Evolutionary conservation across 805 yeast genomes (phyloP), one percentile per base, ranked within the genome.

Genomic region (Starmerella floricola): DNA sequence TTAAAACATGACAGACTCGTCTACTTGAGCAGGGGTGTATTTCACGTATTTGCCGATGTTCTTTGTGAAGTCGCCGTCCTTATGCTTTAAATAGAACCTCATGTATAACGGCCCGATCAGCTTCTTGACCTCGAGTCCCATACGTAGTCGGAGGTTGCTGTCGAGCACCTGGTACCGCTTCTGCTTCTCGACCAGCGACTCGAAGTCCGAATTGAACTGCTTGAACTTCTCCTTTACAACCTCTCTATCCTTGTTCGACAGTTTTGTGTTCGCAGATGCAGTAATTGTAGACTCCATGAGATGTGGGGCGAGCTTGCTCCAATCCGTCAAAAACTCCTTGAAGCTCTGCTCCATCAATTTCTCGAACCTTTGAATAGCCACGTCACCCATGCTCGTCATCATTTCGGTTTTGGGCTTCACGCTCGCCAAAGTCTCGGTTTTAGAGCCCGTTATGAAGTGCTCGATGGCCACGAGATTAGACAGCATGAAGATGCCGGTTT

Each of bases 91-190:
- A 60, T 83, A 79, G 57, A 88, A 80, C 54, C 91, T 76, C 55
- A 79, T 77, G 62, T 88, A 88, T 41, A 88, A 73, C 12, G 95
- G 95, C 45, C 76, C 69, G 39, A 91, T 78, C 51, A 85, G 74
- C 18, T 42, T 34, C 28, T 77, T 56, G 20, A 77, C 79, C 54
- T 88, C 96, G 41, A 74, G 73, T 13, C 74, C 69, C 51, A 91
- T 63, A 42, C 69, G 72, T 44, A 71, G 68, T 47, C 76, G 76
- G 59, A 88, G 67, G 31, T 69, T 70, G 4, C 74, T 68, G 56
- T 85, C 93, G 8, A 77, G 72, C 35, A 85, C 69, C 44, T 72
- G 73, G 57, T 75, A 79, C 37, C 69, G 68, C 53, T 75, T 78
- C 56, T 81, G 82, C 43, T 71, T 75, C 24, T 69, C 69, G 19